Evolutionary conservation across 2,329 filamentous ascomycete genomes (phyloP).

Genomic region (Didymella lethalis): DNA sequence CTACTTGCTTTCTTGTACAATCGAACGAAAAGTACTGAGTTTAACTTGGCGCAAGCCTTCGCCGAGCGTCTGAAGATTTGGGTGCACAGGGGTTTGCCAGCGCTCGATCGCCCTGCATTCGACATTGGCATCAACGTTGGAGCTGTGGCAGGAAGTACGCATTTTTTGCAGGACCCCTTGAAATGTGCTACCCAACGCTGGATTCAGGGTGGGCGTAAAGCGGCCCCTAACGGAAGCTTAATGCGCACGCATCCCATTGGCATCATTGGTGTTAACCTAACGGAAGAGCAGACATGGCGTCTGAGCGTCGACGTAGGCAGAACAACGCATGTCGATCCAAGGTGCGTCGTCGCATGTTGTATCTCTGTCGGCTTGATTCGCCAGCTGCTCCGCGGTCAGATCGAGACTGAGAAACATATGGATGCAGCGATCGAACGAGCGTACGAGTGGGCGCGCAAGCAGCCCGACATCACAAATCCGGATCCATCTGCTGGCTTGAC

Average conservation of each 20-base stretch:
- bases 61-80: constrained; percentile 58
- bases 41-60: constrained; percentile 48
- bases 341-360: constrained; percentile 61
- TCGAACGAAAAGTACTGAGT: constrained; percentile 41
- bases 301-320: constrained; percentile 54
- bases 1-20: constrained; percentile 59
- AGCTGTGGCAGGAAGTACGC: constrained; percentile 52
- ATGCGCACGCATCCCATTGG: constrained; percentile 64
- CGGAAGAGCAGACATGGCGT: constrained; percentile 55
- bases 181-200: constrained; percentile 54
- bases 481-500: constrained; percentile 38
- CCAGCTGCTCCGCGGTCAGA: constrained; percentile 57
- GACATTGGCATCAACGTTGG: constrained; percentile 60
- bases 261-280: constrained; percentile 55
- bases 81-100: constrained; percentile 58
- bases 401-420: constrained; percentile 52
- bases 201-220: constrained; percentile 50
- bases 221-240: constrained; percentile 61
- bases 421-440: constrained; percentile 54
- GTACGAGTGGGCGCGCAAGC: constrained; percentile 52
- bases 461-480: constrained; percentile 35
- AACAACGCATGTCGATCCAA: constrained; percentile 61
- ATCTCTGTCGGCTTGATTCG: constrained; percentile 59
- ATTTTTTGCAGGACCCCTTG: constrained; percentile 54
- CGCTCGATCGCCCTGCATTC: constrained; percentile 57